Evolutionary conservation across 495 filamentous ascomycete species (phyloP).

Genomic region (Penicillium paxilli): DNA sequence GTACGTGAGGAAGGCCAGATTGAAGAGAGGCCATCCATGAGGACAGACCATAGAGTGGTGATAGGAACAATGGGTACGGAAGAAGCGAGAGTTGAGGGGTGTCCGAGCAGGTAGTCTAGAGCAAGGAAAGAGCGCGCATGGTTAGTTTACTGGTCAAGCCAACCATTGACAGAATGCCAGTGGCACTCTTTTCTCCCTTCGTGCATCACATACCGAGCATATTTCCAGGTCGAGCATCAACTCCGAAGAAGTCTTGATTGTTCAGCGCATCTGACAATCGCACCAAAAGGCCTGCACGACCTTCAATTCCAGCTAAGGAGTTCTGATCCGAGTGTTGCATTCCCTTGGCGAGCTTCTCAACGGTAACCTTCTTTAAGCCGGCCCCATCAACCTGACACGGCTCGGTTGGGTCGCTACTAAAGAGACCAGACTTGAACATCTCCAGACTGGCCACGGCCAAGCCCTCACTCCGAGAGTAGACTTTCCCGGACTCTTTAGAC

Average conservation of each 20-base stretch:
- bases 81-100: slow-evolving; percentile 82
- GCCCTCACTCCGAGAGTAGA: slow-evolving; percentile 86
- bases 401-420: slow-evolving; percentile 78
- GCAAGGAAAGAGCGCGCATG: background rate
- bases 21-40: slow-evolving; percentile 82
- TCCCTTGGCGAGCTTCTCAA: slow-evolving; percentile 71
- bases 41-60: slow-evolving; percentile 86
- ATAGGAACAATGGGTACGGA: slow-evolving; percentile 84
- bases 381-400: slow-evolving; percentile 87
- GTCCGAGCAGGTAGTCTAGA: slow-evolving; percentile 87
- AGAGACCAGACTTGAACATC: slow-evolving; percentile 96
- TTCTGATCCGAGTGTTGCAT: slow-evolving; percentile 83
- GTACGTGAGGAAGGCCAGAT: slow-evolving; percentile 93
- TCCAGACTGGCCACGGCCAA: slow-evolving; percentile 92
- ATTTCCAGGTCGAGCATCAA: slow-evolving; percentile 82
- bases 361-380: slow-evolving; percentile 73
- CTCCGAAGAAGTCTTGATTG: slow-evolving; percentile 83
- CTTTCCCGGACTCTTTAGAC: slow-evolving; percentile 82
- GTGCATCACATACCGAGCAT: slow-evolving; percentile 72
- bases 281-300: slow-evolving; percentile 77
- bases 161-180: too few relatives aligned
- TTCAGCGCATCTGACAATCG: slow-evolving; percentile 75
- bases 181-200: background rate
- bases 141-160: background rate
- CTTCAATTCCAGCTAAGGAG: slow-evolving; percentile 84